Conservation (phyloP, 2,329 filamentous ascomycete genomes). For the Neocatenulostroma microsporum region DNA sequence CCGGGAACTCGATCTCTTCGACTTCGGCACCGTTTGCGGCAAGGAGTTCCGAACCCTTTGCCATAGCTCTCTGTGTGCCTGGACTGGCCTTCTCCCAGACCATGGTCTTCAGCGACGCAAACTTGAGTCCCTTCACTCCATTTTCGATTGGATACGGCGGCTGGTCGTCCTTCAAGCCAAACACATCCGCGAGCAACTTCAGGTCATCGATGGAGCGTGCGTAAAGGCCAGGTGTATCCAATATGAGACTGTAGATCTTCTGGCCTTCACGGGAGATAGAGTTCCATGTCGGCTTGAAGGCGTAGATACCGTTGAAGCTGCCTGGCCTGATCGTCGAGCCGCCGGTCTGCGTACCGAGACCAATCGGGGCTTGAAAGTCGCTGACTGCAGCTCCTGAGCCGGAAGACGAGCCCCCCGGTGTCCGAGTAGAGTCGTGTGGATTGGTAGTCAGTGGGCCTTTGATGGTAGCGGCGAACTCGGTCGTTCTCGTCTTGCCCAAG, state of each 20-base stretch:
- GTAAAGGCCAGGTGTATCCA: slow-evolving; percentile 58
- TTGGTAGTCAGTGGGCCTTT: slow-evolving; percentile 49
- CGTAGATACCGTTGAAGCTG: slow-evolving; percentile 58
- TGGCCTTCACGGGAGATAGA: slow-evolving; percentile 55
- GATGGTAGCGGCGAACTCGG: slow-evolving; percentile 55
- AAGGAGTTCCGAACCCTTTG: slow-evolving; percentile 29
- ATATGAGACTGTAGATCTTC: slow-evolving; percentile 50
- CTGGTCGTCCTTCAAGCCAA: slow-evolving; percentile 48
- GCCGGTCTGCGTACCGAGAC: slow-evolving; percentile 58
- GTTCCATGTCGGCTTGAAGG: slow-evolving; percentile 59
- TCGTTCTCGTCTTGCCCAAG: slow-evolving; percentile 53
- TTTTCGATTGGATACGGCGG: slow-evolving; percentile 19
- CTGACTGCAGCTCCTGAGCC: slow-evolving; percentile 60
- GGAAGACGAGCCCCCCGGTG: slow-evolving; percentile 60
- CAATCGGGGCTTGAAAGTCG: slow-evolving; percentile 55
- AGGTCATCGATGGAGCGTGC: slow-evolving; percentile 52
- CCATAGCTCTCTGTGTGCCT: slow-evolving; percentile 30
- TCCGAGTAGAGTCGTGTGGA: slow-evolving; percentile 45
- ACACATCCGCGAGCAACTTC: slow-evolving; percentile 47
- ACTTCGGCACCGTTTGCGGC: slow-evolving; percentile 46
- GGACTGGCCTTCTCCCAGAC: slow-evolving; percentile 41
- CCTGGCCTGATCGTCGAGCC: slow-evolving; percentile 58
- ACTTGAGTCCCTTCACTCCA: slow-evolving; percentile 41
- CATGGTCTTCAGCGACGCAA: slow-evolving; percentile 49
- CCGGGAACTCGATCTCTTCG: slow-evolving; percentile 48